These are phyloP conservation scores for Aureobasidium sp. DNA, from an alignment of 2,329 filamentous ascomycete genomes.

Conservation along the genomic window DNA sequence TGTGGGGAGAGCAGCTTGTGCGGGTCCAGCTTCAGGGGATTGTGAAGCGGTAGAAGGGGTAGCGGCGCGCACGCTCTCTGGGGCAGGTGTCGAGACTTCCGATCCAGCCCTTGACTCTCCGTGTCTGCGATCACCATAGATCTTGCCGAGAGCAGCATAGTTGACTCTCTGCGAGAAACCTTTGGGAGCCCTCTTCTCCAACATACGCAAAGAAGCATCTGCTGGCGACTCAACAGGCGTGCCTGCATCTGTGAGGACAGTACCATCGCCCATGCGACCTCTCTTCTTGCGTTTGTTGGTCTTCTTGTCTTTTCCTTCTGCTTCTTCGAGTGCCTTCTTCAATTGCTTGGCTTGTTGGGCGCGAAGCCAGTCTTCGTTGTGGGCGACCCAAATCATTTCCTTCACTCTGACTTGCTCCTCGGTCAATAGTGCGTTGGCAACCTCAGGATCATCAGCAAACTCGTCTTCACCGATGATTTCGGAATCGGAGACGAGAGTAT, in stretches of 20 bases:
- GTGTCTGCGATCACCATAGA: slow-evolving; percentile 25
- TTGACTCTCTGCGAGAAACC: slow-evolving; percentile 39
- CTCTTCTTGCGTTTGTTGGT: slow-evolving; percentile 37
- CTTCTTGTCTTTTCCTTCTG: slow-evolving; percentile 33
- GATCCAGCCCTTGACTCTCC: slow-evolving; percentile 13
- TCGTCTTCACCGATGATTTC: slow-evolving; percentile 68
- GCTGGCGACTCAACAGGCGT: slow-evolving; percentile 36
- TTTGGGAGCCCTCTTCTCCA: slow-evolving; percentile 34
- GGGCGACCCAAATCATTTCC: slow-evolving; percentile 86
- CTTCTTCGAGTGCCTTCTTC: slow-evolving; percentile 56
- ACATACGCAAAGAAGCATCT: slow-evolving; percentile 38
- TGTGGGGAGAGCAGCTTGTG: background rate
- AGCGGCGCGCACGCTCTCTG: background rate
- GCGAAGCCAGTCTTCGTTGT: slow-evolving; percentile 90
- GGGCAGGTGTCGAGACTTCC: slow-evolving; percentile 8
- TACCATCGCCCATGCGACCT: slow-evolving; percentile 35
- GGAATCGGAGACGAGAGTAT: slow-evolving; percentile 22
- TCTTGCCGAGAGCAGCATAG: slow-evolving; percentile 36
- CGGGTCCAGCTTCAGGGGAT: background rate
- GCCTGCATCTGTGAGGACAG: slow-evolving; percentile 26
- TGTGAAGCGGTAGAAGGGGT: background rate
- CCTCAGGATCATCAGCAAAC: slow-evolving; percentile 84
- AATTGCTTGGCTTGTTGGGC: slow-evolving; percentile 78
- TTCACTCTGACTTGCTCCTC: slow-evolving; percentile 71
- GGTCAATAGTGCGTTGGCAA: slow-evolving; percentile 67